Evolutionary conservation across 306 rosid genomes (phyloP).

Genomic region (Ormosia semicastrata): DNA sequence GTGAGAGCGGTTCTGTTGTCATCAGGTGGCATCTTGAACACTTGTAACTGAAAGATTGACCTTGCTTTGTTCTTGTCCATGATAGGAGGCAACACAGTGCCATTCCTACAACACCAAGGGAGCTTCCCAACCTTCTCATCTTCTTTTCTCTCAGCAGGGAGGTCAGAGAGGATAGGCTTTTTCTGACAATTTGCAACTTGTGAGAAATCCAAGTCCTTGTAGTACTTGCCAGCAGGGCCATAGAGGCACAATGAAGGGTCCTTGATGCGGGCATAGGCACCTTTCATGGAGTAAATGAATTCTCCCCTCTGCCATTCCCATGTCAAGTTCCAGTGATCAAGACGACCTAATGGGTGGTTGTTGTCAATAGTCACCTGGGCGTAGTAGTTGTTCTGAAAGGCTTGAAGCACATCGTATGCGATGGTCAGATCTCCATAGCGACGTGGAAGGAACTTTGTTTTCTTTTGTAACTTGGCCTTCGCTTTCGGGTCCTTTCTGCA

Average conservation of each 20-base stretch:
- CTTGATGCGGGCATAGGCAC: constrained; percentile 57
- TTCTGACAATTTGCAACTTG: constrained; percentile 61
- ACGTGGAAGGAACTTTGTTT: constrained; percentile 56
- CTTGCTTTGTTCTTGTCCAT: constrained; percentile 59
- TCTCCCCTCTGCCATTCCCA: constrained; percentile 91
- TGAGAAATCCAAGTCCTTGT: constrained; percentile 65
- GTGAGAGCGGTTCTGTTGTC: constrained; percentile 57
- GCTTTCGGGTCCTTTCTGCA: constrained; percentile 71
- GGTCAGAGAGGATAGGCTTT: constrained; percentile 63
- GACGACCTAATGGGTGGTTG: constrained; percentile 72
- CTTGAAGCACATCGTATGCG: constrained; percentile 62
- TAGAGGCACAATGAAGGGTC: constrained; percentile 60
- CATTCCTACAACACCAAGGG: constrained; percentile 78
- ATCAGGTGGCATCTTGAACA: constrained; percentile 75
- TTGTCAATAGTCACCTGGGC: constrained; percentile 75
- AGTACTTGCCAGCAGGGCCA: constrained; percentile 53
- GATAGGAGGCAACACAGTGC: constrained; percentile 55
- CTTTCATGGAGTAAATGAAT: constrained; percentile 68
- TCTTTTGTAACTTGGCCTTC: constrained; percentile 34
- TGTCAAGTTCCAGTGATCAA: constrained; percentile 85
- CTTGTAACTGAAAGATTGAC: constrained; percentile 69
- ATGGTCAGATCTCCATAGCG: constrained; percentile 65
- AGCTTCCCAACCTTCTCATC: constrained; percentile 69
- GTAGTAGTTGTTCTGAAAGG: constrained; percentile 50
- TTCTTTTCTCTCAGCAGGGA: constrained; percentile 48